These are phyloP conservation scores for Pseudonitzschia multiseries DNA, from an alignment of 108 stramenopile species.

Conservation along the genomic window DNA sequence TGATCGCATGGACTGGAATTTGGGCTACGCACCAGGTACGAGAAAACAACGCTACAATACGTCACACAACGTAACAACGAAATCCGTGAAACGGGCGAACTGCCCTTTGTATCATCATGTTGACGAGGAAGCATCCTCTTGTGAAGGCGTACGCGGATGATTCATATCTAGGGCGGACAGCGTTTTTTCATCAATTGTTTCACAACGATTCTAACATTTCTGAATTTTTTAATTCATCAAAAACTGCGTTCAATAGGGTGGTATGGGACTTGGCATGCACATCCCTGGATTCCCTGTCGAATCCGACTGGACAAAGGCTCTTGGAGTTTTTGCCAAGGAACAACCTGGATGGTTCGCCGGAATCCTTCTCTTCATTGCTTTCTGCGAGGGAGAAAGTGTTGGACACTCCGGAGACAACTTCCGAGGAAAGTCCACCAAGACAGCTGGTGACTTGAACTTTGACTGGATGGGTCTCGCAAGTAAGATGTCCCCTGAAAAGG, in stretches of 20 bases:
- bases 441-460: conserved; percentile 81
- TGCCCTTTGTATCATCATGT: too few species aligned
- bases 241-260: conserved; percentile 34
- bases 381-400: conserved; percentile 86
- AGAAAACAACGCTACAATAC: background rate
- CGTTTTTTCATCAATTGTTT: background rate
- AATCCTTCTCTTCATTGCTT: conserved; percentile 72
- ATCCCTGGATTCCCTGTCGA: conserved; percentile 80
- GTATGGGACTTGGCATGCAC: conserved; percentile 82
- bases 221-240: background rate
- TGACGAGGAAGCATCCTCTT: too few species aligned
- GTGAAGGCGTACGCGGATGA: background rate
- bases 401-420: conserved; percentile 91
- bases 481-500: conserved; percentile 59
- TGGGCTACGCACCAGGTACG: conserved; percentile 75
- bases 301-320: conserved; percentile 85
- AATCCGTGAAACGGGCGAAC: too few species aligned
- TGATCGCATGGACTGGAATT: conserved; percentile 91
- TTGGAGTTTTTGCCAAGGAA: conserved; percentile 72
- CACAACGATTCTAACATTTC: background rate
- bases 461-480: conserved; percentile 77
- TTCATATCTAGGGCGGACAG: too few species aligned
- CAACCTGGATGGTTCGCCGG: conserved; percentile 74
- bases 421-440: conserved; percentile 82
- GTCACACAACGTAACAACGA: background rate